These are phyloP conservation scores for Naganishia randhawae DNA, from an alignment of 768 basidiomycete genomes.

Conservation along the genomic window DNA sequence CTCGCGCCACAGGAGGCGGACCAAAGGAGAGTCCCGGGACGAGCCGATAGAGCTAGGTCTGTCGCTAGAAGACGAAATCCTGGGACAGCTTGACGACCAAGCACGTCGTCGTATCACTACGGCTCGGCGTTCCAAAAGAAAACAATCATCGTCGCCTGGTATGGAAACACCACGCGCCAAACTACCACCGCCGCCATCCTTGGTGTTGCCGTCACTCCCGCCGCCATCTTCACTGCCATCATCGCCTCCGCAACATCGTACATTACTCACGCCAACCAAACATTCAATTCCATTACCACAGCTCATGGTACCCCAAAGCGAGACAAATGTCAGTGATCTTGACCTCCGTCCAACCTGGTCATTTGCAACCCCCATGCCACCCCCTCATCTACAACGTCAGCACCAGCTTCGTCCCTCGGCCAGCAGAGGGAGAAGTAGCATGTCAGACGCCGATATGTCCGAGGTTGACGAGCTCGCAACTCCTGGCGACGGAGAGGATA, in stretches of 20 bases:
- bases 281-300: not conserved
- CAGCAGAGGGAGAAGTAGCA: not conserved
- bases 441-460: constrained; percentile 4
- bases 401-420: not conserved
- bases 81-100: constrained; percentile 13
- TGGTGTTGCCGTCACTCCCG: not conserved
- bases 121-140: not conserved
- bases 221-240: not conserved
- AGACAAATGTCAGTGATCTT: not conserved
- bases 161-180: not conserved
- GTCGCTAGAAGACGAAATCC: not conserved
- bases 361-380: not conserved
- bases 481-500: not conserved
- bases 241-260: not conserved
- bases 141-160: not conserved
- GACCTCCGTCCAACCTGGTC: not conserved
- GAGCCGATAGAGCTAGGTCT: not conserved
- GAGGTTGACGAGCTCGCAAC: constrained; percentile 15
- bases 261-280: not conserved
- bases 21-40: not conserved
- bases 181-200: not conserved
- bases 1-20: not conserved
- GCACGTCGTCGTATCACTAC: not conserved
- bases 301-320: not conserved
- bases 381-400: not conserved